Percentiles rank a stretch among this genome's conserved stretches.
phyloP scores from a whole-genome alignment of 2,329 filamentous ascomycete genomes.

The Cladophialophora carrionii region DNA sequence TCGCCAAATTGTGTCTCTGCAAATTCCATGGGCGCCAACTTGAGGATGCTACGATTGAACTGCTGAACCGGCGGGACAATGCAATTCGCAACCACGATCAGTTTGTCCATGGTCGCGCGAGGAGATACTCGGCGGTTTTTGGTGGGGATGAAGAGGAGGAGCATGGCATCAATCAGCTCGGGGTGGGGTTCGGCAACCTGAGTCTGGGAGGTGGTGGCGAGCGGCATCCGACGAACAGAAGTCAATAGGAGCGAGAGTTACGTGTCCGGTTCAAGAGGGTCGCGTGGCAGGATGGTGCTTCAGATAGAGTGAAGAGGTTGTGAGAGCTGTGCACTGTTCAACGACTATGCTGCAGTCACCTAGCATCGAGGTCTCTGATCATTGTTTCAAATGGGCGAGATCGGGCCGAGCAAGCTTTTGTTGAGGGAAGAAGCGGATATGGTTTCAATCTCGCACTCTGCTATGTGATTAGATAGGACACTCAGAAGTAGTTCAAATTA shows the following conservation, averaged over 20 bases:
- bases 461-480: neutral
- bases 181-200: too few relatives aligned
- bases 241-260: neutral
- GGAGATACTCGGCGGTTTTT: neutral
- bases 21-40: neutral
- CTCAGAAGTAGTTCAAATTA: neutral
- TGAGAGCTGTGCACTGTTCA: neutral
- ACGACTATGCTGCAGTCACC: neutral
- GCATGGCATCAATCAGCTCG: neutral
- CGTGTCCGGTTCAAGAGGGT: neutral
- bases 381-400: neutral
- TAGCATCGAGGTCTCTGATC: neutral
- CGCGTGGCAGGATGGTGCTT: neutral
- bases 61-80: neutral
- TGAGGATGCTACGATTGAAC: neutral
- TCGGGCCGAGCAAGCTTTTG: neutral
- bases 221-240: neutral
- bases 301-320: neutral
- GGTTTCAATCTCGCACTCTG: neutral
- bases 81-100: neutral
- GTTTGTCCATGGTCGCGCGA: neutral
- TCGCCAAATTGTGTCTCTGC: slow-evolving; percentile 7
- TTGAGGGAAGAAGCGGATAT: neutral
- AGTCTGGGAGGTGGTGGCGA: neutral
- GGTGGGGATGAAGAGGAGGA: neutral